Evolutionary conservation across 768 basidiomycete species (phyloP).

Genomic region (Mycena polygramma): DNA sequence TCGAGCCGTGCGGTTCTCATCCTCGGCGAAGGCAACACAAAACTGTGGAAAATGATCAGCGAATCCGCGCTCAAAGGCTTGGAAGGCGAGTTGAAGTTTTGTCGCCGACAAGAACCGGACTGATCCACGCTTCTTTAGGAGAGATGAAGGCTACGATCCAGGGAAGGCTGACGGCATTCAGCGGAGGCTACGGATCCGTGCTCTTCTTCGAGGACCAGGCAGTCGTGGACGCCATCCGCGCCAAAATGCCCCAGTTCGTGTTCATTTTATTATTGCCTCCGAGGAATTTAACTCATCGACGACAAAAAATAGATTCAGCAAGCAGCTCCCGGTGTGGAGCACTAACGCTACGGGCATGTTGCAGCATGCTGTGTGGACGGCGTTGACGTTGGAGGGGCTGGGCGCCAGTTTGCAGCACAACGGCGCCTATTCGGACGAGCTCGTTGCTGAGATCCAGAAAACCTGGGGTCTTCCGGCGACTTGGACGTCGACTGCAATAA

Average conservation of each 20-base stretch:
- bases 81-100: conserved; percentile 12
- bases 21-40: conserved; percentile 28
- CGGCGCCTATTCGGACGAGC: conserved; percentile 20
- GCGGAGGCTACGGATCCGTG: conserved; percentile 24
- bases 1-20: conserved; percentile 25
- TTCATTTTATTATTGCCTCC: background rate
- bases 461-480: conserved; percentile 21
- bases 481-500: conserved; percentile 28
- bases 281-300: background rate
- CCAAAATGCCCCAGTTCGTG: conserved; percentile 16
- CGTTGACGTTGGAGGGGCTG: conserved; percentile 22
- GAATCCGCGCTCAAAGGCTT: conserved; percentile 14
- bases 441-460: conserved; percentile 19
- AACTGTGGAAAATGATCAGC: conserved; percentile 26
- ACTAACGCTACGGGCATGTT: conserved; percentile 4
- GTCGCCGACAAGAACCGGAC: too few relatives aligned
- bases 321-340: conserved; percentile 11
- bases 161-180: background rate
- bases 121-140: conserved; percentile 1
- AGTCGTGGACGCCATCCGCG: conserved; percentile 19
- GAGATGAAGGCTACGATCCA: background rate
- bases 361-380: conserved; percentile 20
- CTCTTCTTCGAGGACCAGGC: conserved; percentile 33
- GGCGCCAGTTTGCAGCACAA: conserved; percentile 22
- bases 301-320: background rate